Base-by-base conservation (phyloP, 306 rosid species). In the Mimosa pudica region DNA sequence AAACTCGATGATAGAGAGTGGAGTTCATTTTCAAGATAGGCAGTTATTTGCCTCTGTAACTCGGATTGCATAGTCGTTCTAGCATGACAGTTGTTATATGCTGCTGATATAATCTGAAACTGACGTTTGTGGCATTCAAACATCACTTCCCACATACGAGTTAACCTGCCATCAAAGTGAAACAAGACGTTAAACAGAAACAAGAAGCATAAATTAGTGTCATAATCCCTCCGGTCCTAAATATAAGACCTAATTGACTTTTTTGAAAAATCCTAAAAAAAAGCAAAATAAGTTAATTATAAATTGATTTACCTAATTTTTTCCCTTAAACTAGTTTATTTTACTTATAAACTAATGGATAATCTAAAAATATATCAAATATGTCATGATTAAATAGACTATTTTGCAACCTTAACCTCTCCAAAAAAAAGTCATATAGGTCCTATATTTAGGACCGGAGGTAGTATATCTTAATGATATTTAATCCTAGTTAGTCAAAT, bases 121-220 rank as follows among this genome's bases (percentile, higher is more conserved):
- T 94, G 98, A 74, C 76, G 93, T 83, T 85, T 91, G 90, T 92
- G 97, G 84, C 95, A 92, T 69, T 89, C 93, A 47, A 54, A 85
- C 98, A 94, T 91, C 86, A 80, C 93, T 71, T 88, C 93, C 98
- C 97, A 94, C 98, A 92, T 94, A 81, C 95, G 93, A 73, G 88
- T 87, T 85, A 94, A 87, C 94, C 98, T 94, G 82, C 57, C 81
- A 77, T 71, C 61, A 18, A 77, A 68, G 72, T 64, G 78, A 77
- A 64, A 72, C n/a, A 79, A 76, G 30, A 52, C 47, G 41, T 75
- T 46, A 86, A 77, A 61, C 75, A 36, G 42, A 76, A 77, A 32
- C 42, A 76, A 45, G 30, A 73, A 57, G 72, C 67, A 75, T 46
- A 65, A 57, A 71, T 57, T 38, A 54, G 35, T n/a, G n/a, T n/a